Conservation (phyloP, 305 asterid genomes). For the Solanum hybrid region DNA sequence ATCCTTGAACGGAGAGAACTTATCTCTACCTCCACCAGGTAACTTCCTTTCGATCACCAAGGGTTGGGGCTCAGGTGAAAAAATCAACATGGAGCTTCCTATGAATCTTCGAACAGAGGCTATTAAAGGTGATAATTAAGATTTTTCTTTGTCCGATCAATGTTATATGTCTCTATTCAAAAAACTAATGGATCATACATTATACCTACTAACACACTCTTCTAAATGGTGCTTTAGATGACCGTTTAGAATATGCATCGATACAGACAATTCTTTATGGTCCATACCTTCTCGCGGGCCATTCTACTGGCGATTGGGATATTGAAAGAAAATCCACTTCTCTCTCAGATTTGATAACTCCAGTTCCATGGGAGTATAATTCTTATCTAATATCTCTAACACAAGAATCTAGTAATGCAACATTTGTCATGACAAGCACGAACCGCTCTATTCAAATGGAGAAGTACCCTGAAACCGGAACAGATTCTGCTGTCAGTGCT, state of each 20-base stretch:
- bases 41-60: slow-evolving; percentile 36
- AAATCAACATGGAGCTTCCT: slow-evolving; percentile 44
- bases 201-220: slow-evolving; percentile 5
- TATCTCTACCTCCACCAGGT: slow-evolving; percentile 38
- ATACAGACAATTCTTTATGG: slow-evolving; percentile 70
- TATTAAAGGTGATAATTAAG: slow-evolving; percentile 40
- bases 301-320: slow-evolving; percentile 59
- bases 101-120: slow-evolving; percentile 48
- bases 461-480: slow-evolving; percentile 35
- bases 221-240: slow-evolving; percentile 36
- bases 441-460: slow-evolving; percentile 31
- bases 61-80: slow-evolving; percentile 54
- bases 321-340: slow-evolving; percentile 30
- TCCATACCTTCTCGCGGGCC: slow-evolving; percentile 81
- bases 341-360: slow-evolving; percentile 46
- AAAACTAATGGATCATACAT: neutral
- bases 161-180: neutral
- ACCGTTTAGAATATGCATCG: slow-evolving; percentile 47
- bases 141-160: neutral
- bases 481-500: slow-evolving; percentile 39
- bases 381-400: slow-evolving; percentile 45
- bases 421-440: slow-evolving; percentile 25
- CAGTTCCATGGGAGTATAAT: slow-evolving; percentile 44
- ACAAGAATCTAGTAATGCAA: slow-evolving; percentile 27
- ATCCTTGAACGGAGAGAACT: slow-evolving; percentile 28